phyloP scores from a whole-genome alignment of 2,329 filamentous ascomycete species.

The Nothophaeocryptopus gaeumannii region DNA sequence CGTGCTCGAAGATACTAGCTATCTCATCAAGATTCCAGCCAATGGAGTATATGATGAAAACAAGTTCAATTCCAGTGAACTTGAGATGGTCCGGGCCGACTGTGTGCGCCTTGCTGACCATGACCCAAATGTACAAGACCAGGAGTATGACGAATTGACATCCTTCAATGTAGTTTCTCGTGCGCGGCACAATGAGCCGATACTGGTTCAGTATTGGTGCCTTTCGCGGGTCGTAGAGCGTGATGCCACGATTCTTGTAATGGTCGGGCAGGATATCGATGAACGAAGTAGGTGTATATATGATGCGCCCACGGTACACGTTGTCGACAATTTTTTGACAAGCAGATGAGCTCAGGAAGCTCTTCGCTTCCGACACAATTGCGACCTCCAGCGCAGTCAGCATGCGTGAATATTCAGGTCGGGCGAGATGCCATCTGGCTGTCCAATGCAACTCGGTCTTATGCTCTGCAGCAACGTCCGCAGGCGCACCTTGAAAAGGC shows the following conservation, averaged over 20 bases:
- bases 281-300: conserved; percentile 78
- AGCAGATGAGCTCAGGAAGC: conserved; percentile 71
- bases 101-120: conserved; percentile 64
- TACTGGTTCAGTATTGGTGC: conserved; percentile 81
- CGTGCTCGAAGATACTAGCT: conserved; percentile 72
- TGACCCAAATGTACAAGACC: conserved; percentile 66
- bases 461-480: conserved; percentile 60
- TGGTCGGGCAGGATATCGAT: conserved; percentile 81
- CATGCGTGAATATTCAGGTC: conserved; percentile 55
- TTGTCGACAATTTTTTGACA: conserved; percentile 80
- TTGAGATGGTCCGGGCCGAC: conserved; percentile 33
- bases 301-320: conserved; percentile 75
- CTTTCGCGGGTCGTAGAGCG: conserved; percentile 72
- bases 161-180: conserved; percentile 71
- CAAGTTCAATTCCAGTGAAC: conserved; percentile 55
- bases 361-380: conserved; percentile 77
- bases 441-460: conserved; percentile 47
- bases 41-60: conserved; percentile 70
- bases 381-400: conserved; percentile 78
- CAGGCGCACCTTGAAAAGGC: conserved; percentile 78
- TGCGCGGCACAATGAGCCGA: conserved; percentile 76
- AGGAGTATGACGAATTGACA: conserved; percentile 70
- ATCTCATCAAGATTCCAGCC: conserved; percentile 79
- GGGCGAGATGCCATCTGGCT: conserved; percentile 39
- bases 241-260: conserved; percentile 80